Evolutionary conservation across 805 yeast species (phyloP).

Genomic region (Starmerella sirachaensis): DNA sequence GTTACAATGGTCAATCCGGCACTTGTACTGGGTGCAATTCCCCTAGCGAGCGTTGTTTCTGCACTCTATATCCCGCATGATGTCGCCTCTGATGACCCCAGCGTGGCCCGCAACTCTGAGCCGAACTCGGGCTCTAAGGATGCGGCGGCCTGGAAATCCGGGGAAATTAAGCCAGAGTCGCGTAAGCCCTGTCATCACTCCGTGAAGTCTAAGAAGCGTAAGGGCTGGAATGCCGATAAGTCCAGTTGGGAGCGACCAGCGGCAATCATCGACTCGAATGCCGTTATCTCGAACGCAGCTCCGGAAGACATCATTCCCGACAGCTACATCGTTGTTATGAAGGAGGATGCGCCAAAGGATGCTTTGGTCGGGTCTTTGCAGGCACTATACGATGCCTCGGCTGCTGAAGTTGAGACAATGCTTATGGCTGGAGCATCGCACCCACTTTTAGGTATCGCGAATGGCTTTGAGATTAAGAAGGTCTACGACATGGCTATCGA

Average conservation of each 20-base stretch:
- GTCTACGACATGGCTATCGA: conserved; percentile 35
- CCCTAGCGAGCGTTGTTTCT: conserved; percentile 16
- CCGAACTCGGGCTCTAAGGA: conserved; percentile 1
- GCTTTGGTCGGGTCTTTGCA: conserved; percentile 53
- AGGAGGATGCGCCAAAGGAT: conserved; percentile 44
- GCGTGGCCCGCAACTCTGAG: neutral
- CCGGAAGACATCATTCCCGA: conserved; percentile 23
- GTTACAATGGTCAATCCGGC: conserved; percentile 21
- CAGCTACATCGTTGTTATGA: conserved; percentile 70
- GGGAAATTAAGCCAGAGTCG: neutral
- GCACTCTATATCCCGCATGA: conserved; percentile 24
- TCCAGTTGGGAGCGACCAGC: no score
- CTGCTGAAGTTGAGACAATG: conserved; percentile 20
- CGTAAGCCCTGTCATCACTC: no score
- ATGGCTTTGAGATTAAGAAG: conserved; percentile 23
- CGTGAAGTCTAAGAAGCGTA: no score
- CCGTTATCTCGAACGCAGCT: conserved; percentile 7
- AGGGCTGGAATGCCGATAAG: no score
- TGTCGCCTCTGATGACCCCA: conserved; percentile 9
- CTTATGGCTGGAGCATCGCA: conserved; percentile 32
- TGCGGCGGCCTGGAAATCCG: neutral
- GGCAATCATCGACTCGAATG: no score
- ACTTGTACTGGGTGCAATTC: conserved; percentile 19
- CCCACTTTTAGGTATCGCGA: conserved; percentile 19
- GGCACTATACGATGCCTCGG: conserved; percentile 40